Evolutionary conservation across 768 basidiomycete genomes (phyloP), one percentile per base, ranked within the genome.

Genomic region (Tulasnella sp.): DNA sequence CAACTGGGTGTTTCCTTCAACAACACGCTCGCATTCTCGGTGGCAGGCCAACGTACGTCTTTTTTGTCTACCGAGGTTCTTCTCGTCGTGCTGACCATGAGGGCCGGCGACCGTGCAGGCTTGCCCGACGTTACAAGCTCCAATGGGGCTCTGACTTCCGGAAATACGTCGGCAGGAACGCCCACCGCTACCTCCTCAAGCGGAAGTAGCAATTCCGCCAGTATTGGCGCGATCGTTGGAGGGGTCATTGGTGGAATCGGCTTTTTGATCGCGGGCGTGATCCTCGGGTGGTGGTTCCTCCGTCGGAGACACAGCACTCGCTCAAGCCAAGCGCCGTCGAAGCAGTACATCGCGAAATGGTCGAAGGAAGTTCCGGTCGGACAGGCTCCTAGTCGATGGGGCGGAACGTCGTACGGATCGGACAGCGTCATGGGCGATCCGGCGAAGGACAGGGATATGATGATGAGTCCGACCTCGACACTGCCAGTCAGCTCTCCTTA

Each of bases 301-400:
- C 40, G 73, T 12, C 9, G 9, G 19, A 36, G 78, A 39, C 71
- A 58, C 12, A 36, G 42, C 40, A 52, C 68, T 24, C 42, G 78
- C 18, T 44, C 78, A 12, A 73, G 71, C 24, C 73, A 46, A 34
- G 78, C 78, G 3, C 78, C 78, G 7, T 79, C 78, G 6, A 79
- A 74, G 38, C 71, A 48, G 39, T 79, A 73, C 78, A 79, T 79
- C 36, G 44, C 39, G 31, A 74, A 79, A 27, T 79, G 78, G 78
- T 79, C 78, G 9, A 79, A 74, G 56, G 78, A 74, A n/a, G 78
- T 79, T 10, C 71, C 27, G 0, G 44, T 18, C 7, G 36, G 40
- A 24, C 58, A 56, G 12, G 42, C 68, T 1, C 31, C 71, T 14
- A 79, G 68, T 46, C 27, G 71, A n/a, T 8, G 71, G 78, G 36